Conservation (phyloP, 192 early-diverging fungal genomes). For the Spinellus fusiger region DNA sequence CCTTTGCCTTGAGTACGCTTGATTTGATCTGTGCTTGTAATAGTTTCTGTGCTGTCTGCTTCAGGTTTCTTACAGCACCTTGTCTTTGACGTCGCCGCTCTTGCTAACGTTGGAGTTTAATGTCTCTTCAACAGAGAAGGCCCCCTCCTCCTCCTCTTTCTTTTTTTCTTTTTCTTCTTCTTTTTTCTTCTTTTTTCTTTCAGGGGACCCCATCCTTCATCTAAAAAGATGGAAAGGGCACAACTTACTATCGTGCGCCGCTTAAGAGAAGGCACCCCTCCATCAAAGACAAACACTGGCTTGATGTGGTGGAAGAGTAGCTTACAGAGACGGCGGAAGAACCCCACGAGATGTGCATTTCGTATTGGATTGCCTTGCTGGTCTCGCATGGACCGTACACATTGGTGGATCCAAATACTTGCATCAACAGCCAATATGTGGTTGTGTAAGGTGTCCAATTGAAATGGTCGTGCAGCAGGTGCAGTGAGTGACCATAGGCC, state of each 20-base stretch:
- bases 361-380: constrained; percentile 73
- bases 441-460: constrained; percentile 73
- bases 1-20: constrained; percentile 32
- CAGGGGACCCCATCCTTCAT: neutral
- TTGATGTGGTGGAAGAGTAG: constrained; percentile 82
- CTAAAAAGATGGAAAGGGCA: neutral
- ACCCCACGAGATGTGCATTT: constrained; percentile 87
- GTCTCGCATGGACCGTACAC: constrained; percentile 90
- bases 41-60: constrained; percentile 78
- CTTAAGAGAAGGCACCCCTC: constrained; percentile 83
- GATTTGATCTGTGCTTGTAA: constrained; percentile 74
- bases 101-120: constrained; percentile 22
- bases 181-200: constrained; percentile 38
- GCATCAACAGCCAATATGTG: constrained; percentile 88
- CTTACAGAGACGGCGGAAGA: constrained; percentile 92
- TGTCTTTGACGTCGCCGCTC: constrained; percentile 40
- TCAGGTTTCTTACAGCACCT: constrained; percentile 46
- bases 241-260: constrained; percentile 56
- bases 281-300: constrained; percentile 98
- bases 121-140: neutral
- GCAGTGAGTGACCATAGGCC: constrained; percentile 85
- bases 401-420: constrained; percentile 97
- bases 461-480: constrained; percentile 67
- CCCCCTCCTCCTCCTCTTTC: neutral
- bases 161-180: constrained; percentile 13